Evolutionary conservation across 345 rosid species (phyloP).

Genomic region (Bruguiera gymnorhiza): DNA sequence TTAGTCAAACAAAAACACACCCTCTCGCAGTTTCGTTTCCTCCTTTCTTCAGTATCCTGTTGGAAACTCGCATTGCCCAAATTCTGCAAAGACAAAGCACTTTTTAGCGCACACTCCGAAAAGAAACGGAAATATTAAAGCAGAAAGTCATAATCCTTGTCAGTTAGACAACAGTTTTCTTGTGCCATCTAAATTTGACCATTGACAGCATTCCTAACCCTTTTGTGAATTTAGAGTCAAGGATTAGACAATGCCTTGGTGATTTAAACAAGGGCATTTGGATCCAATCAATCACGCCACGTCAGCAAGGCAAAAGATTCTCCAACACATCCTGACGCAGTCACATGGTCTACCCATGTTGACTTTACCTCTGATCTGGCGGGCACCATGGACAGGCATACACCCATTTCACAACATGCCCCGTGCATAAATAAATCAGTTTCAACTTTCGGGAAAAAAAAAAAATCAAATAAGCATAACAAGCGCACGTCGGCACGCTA

Average conservation of each 20-base stretch:
- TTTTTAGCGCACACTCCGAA: not conserved
- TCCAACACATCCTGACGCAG: not conserved
- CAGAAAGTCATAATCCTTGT: not conserved
- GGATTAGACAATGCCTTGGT: no score
- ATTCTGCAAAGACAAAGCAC: slow-evolving; percentile 18
- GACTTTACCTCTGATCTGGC: slow-evolving; percentile 4
- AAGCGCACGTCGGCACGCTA: not conserved
- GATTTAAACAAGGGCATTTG: no score
- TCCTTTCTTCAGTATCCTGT: slow-evolving; percentile 21
- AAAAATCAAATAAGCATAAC: not conserved
- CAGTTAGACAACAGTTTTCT: not conserved
- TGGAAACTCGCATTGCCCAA: slow-evolving; percentile 26
- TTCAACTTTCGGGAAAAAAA: not conserved
- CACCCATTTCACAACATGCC: not conserved
- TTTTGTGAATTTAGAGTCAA: no score
- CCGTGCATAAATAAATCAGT: no score
- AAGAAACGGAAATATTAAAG: not conserved
- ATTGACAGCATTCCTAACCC: no score
- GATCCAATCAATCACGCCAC: slow-evolving; percentile 11
- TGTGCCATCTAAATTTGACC: no score
- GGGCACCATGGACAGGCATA: not conserved
- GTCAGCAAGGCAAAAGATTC: slow-evolving; percentile 7
- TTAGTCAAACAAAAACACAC: not conserved
- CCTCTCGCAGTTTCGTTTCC: not conserved
- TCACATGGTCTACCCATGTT: slow-evolving; percentile 6